A percentile compares a stretch with the other conserved stretches of the same genome.
Conservation (phyloP, 1,139 yeast genomes). For the Komagataea norvegica region DNA sequence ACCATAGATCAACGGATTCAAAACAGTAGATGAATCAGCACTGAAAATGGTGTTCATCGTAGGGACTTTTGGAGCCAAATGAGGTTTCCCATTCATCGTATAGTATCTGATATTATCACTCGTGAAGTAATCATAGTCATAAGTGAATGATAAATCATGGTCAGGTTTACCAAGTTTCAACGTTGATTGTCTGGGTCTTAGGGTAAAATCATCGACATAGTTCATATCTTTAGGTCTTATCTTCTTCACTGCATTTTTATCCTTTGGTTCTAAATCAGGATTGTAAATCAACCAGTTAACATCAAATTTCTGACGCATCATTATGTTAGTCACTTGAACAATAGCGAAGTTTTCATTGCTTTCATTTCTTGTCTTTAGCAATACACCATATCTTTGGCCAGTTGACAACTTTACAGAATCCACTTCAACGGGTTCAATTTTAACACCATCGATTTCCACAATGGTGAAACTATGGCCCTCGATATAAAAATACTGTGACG, state of each 20-base stretch:
- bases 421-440: conserved; percentile 51
- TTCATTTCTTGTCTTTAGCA: conserved; percentile 40
- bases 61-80: conserved; percentile 44
- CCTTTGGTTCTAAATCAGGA: conserved; percentile 16
- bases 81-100: conserved; percentile 48
- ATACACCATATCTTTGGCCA: conserved; percentile 70
- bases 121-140: conserved; percentile 39
- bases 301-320: conserved; percentile 33
- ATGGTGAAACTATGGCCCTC: conserved; percentile 52
- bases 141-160: conserved; percentile 43
- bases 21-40: conserved; percentile 13
- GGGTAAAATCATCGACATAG: conserved; percentile 37
- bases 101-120: conserved; percentile 42
- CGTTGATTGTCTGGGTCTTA: conserved; percentile 34
- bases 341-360: conserved; percentile 29
- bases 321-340: conserved; percentile 35
- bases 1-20: conserved; percentile 41
- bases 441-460: conserved; percentile 71
- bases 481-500: conserved; percentile 47
- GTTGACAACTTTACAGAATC: conserved; percentile 58
- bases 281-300: conserved; percentile 38
- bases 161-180: conserved; percentile 43
- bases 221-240: conserved; percentile 22
- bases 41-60: conserved; percentile 36
- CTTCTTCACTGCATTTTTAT: conserved; percentile 43